Evolutionary conservation across 2,329 filamentous ascomycete genomes (phyloP), one percentile per base, ranked within the genome.

Genomic region (Leptosphaerulina australis): DNA sequence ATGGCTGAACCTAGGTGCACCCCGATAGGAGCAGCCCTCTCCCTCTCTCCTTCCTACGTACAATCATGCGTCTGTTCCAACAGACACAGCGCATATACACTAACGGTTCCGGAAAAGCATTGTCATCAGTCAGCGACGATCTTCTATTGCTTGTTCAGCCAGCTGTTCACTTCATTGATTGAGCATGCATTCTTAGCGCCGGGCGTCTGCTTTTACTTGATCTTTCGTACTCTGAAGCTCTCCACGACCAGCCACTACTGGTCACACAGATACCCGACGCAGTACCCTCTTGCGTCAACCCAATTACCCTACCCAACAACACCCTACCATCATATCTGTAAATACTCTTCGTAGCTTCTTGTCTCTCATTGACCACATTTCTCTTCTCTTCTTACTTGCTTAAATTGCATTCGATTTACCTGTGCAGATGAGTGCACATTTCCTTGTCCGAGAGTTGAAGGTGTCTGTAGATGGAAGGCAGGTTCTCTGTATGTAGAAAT

Each of bases 1-100:
- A 73, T 92, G 88, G 88, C 74, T 92, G 56, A 91, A 91, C 65
- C 78, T 91, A 14, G 85, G 84, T 36, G 81, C 64, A 34, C 65
- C 61, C 30, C 64, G 63, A 56, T 56, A 47, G 45, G n/a, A 26
- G 14, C 11, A 34, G 15, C 38, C 44, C 40, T 41, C 10, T 45
- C 46, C 45, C 44, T 35, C 45, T 35, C 33, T 15, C n/a, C n/a
- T n/a, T n/a, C n/a, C n/a, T n/a, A n/a, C n/a, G n/a, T n/a, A n/a
- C n/a, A 17, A 35, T 22, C 46, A 34, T 43, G 28, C 38, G 44
- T 26, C 26, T 37, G 21, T 34, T 28, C 28, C 31, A 46, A 44
- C 31, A 48, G 40, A 44, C 50, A 40, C 50, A 35, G 22, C 45
- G 45, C 40, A 56, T 49, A 54, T 40, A 51, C 44, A 46, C 41